Conservation (phyloP, 2,329 filamentous ascomycete genomes). For the Ophiostoma australiae region DNA sequence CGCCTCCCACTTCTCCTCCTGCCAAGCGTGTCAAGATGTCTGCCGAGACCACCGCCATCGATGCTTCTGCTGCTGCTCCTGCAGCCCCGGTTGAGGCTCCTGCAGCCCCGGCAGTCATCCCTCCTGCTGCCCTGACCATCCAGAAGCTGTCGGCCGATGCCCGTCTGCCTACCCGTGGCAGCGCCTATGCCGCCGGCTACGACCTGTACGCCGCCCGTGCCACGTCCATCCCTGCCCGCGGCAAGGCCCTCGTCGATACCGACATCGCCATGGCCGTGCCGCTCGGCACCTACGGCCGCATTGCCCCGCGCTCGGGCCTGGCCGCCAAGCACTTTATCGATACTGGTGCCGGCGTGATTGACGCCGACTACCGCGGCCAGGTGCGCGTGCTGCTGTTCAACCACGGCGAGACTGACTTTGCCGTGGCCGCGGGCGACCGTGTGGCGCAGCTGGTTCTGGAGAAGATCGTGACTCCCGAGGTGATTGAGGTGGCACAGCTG, state of each 20-base stretch:
- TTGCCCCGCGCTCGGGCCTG: slow-evolving; percentile 85
- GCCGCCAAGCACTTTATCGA: slow-evolving; percentile 95
- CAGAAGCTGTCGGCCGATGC: slow-evolving; percentile 81
- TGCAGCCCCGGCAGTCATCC: slow-evolving; percentile 27
- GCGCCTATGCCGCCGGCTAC: slow-evolving; percentile 85
- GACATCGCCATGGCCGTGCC: slow-evolving; percentile 89
- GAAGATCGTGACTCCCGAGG: slow-evolving; percentile 87
- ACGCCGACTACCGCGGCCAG: slow-evolving; percentile 91
- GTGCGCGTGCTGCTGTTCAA: slow-evolving; percentile 96
- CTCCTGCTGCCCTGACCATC: slow-evolving; percentile 58
- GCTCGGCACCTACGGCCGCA: slow-evolving; percentile 82
- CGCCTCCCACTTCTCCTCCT: slow-evolving; percentile 66
- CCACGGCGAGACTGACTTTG: slow-evolving; percentile 75
- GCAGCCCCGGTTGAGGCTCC: slow-evolving; percentile 24
- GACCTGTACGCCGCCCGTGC: slow-evolving; percentile 80
- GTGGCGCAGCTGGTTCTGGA: slow-evolving; percentile 92
- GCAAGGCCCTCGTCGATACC: slow-evolving; percentile 82
- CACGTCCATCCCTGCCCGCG: slow-evolving; percentile 70
- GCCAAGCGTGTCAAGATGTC: slow-evolving; percentile 70
- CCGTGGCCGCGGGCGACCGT: slow-evolving; percentile 77
- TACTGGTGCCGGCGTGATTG: slow-evolving; percentile 92
- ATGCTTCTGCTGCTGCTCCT: slow-evolving; percentile 36
- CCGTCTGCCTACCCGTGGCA: slow-evolving; percentile 81
- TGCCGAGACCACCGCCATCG: slow-evolving; percentile 30
- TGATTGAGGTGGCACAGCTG: slow-evolving; percentile 81